Conservation (phyloP, 2,329 filamentous ascomycete species). For the Penicillium italicum region DNA sequence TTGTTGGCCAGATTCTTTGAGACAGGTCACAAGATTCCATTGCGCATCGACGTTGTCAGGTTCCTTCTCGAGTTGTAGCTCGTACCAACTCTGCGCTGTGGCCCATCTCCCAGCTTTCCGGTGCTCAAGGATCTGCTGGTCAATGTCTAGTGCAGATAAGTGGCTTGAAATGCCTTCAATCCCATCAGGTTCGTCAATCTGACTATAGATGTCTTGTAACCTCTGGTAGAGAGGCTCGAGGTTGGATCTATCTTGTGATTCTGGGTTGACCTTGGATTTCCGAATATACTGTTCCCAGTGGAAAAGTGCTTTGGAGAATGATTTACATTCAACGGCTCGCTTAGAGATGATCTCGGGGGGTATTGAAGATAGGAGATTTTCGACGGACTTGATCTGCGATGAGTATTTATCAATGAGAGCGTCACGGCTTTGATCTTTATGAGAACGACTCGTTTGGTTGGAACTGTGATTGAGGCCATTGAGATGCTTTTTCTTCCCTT, state of each 20-base stretch:
- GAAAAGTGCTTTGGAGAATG: constrained; percentile 86
- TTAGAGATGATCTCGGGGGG: constrained; percentile 71
- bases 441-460: constrained; percentile 28
- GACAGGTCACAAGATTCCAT: constrained; percentile 76
- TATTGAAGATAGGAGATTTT: constrained; percentile 66
- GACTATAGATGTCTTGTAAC: constrained; percentile 89
- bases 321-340: constrained; percentile 87
- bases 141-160: constrained; percentile 79
- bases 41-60: constrained; percentile 75
- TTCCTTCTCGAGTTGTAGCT: constrained; percentile 76
- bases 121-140: constrained; percentile 90
- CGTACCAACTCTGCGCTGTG: constrained; percentile 96
- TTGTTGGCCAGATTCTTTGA: constrained; percentile 94
- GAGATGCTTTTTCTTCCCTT: constrained; percentile 63
- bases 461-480: constrained; percentile 30
- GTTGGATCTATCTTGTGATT: constrained; percentile 51
- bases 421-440: constrained; percentile 29
- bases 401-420: constrained; percentile 32
- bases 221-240: constrained; percentile 66
- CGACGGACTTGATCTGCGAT: constrained; percentile 59
- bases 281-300: constrained; percentile 91
- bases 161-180: constrained; percentile 91
- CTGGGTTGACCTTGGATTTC: constrained; percentile 45
- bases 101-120: constrained; percentile 91
- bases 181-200: constrained; percentile 96